Evolutionary conservation across 2,329 filamentous ascomycete species (phyloP).

Genomic region (Monilinia laxa): DNA sequence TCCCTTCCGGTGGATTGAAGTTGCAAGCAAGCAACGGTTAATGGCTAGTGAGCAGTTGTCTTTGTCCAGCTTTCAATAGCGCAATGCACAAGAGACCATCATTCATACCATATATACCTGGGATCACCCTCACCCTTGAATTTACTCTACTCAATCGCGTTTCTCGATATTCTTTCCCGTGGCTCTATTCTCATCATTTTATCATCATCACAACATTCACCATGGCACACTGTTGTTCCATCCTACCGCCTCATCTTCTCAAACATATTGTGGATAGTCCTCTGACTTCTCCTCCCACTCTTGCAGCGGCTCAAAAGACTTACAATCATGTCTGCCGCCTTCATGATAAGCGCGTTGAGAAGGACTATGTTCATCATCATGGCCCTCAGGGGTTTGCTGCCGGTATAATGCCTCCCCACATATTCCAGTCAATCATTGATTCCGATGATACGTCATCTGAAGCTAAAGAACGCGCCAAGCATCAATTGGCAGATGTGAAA

Average conservation of each 20-base stretch:
- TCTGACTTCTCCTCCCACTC: neutral
- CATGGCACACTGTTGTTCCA: slow-evolving; percentile 6
- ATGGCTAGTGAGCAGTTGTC: neutral
- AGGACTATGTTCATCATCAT: neutral
- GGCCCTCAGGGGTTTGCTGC: neutral
- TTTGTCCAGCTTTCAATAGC: neutral
- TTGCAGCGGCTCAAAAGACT: neutral
- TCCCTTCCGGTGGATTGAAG: neutral
- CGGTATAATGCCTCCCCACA: neutral
- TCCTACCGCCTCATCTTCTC: slow-evolving; percentile 13
- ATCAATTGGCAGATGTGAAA: neutral
- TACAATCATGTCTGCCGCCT: slow-evolving; percentile 4
- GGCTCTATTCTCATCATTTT: neutral
- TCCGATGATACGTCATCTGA: neutral
- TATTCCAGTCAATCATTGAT: neutral
- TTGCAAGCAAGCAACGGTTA: neutral
- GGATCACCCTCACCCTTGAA: neutral
- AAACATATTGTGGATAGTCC: slow-evolving; percentile 8
- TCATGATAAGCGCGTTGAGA: neutral
- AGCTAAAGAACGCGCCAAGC: neutral
- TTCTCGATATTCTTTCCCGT: neutral
- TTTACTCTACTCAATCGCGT: neutral
- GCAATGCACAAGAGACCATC: neutral
- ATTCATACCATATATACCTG: neutral
- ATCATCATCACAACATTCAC: neutral